Base-by-base conservation (phyloP, 768 basidiomycete species). In the Dictyophora rubrovolvata region DNA sequence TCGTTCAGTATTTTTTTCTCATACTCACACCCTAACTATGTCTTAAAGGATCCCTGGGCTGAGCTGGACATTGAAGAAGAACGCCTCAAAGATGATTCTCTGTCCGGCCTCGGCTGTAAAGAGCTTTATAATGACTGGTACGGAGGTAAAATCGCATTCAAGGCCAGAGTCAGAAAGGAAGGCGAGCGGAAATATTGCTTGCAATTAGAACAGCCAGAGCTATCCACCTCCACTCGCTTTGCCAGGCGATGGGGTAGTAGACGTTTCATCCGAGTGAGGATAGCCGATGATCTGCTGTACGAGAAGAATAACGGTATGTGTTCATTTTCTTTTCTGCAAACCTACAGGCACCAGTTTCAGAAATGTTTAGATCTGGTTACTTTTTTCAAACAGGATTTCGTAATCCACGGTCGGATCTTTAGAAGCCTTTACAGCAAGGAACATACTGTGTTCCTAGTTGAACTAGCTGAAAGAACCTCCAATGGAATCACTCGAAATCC, bases 391-490 rank as follows among this genome's bases (percentile, higher is more conserved):
- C 71, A 75, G 36, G 79, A 81, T 0, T 75, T 86, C 49, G 64
- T 87, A 18, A 64, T 89, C 17, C 76, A 75, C 61, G 76, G 77
- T 0, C 63, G 69, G 0, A 76, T 87, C 0, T 87, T 79, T 66
- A 75, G 83, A 0, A 75, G 83, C 0, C 86, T 84, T 63, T 82
- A 73, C 62, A 75, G 78, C 1, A 86, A 86, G 64, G 84, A 87
- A 11, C 66, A 71, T 12, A 80, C 68, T 46, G 76, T 82, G 0
- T 85, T 84, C 62, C 71, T 83, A 8, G 68, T 81, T 42, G 74
- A 73, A 55, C 84, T 83, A 0, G 75, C 83, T 62, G 84, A 86
- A 61, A 55, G 37, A 9, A 54, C 57, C 21, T 50, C 20, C 20
- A 16, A 22, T 14, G 20, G 48, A 20, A 16, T 23, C 53, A 5